These are phyloP conservation scores for Calonectria multiphialidica DNA, from an alignment of 2,329 filamentous ascomycete species.

Conservation along the genomic window DNA sequence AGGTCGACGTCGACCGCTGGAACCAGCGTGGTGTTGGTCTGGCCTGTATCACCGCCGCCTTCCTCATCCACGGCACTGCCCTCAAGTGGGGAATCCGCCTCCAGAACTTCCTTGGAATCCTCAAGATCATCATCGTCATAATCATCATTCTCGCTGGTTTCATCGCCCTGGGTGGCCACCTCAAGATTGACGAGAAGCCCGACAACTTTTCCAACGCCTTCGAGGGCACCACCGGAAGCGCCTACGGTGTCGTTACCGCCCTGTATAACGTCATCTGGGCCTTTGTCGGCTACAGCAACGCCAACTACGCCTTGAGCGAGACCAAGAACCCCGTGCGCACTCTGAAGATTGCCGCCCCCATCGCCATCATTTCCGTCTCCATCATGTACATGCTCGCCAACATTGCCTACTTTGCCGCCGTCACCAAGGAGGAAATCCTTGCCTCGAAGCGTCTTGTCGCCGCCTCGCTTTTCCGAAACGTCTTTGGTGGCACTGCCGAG, in stretches of 20 bases:
- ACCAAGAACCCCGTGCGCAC: slow-evolving; percentile 75
- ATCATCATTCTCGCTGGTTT: slow-evolving; percentile 75
- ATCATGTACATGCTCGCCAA: slow-evolving; percentile 76
- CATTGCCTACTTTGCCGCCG: slow-evolving; percentile 74
- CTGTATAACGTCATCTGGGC: slow-evolving; percentile 80
- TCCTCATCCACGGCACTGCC: slow-evolving; percentile 73
- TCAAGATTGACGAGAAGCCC: slow-evolving; percentile 69
- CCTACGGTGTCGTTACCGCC: slow-evolving; percentile 77
- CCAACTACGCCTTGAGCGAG: slow-evolving; percentile 75
- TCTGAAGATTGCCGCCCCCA: slow-evolving; percentile 73
- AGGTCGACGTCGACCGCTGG: slow-evolving; percentile 73
- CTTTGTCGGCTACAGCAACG: slow-evolving; percentile 77
- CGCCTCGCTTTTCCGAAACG: slow-evolving; percentile 67
- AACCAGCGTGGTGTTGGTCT: slow-evolving; percentile 76
- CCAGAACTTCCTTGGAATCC: slow-evolving; percentile 73
- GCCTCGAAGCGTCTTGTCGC: slow-evolving; percentile 64
- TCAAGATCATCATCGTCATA: slow-evolving; percentile 75
- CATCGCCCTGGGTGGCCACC: slow-evolving; percentile 70
- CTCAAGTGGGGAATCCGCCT: slow-evolving; percentile 76
- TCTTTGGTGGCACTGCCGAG: slow-evolving; percentile 66
- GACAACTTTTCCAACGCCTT: slow-evolving; percentile 75
- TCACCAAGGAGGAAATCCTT: slow-evolving; percentile 65
- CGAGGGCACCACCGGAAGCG: slow-evolving; percentile 73
- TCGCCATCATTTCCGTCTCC: slow-evolving; percentile 69
- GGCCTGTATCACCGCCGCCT: slow-evolving; percentile 74